Conservation (phyloP, 495 filamentous ascomycete species). For the Xylaria flabelliformis region DNA sequence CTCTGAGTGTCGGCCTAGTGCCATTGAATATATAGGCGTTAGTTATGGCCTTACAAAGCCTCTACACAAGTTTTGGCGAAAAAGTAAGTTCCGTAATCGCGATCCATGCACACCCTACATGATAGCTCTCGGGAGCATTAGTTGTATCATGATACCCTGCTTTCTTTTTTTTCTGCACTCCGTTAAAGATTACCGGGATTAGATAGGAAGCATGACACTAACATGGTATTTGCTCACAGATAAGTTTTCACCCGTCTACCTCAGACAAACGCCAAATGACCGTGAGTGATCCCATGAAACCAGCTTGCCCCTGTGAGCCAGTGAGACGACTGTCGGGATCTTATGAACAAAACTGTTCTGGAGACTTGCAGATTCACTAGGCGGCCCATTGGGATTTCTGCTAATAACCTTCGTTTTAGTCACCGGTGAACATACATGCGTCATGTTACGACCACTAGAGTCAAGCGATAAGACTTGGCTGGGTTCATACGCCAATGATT, state of each 20-base stretch:
- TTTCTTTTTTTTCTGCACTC: too few species aligned
- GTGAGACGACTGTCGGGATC: not conserved
- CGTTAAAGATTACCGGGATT: not conserved
- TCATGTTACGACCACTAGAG: constrained; percentile 86
- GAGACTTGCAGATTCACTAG: not conserved
- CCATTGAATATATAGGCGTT: constrained; percentile 91
- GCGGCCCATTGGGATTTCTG: not conserved
- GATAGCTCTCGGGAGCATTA: not conserved
- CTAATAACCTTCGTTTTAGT: constrained; percentile 59
- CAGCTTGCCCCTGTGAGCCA: not conserved
- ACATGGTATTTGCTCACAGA: constrained; percentile 17
- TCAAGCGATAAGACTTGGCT: constrained; percentile 77
- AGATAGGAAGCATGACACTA: not conserved
- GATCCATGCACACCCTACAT: not conserved
- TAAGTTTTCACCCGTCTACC: constrained; percentile 89
- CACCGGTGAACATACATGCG: constrained; percentile 96
- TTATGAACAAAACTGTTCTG: not conserved
- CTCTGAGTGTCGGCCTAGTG: constrained; percentile 78
- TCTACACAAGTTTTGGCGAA: constrained; percentile 97
- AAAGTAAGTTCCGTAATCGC: constrained; percentile 29
- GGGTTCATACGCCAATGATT: constrained; percentile 87
- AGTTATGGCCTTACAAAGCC: constrained; percentile 89
- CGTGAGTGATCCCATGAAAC: constrained; percentile 15
- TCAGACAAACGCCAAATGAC: constrained; percentile 88
- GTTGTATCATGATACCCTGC: not conserved